phyloP scores from a whole-genome alignment of 2,329 filamentous ascomycete species.

The Arthroderma sp. region DNA sequence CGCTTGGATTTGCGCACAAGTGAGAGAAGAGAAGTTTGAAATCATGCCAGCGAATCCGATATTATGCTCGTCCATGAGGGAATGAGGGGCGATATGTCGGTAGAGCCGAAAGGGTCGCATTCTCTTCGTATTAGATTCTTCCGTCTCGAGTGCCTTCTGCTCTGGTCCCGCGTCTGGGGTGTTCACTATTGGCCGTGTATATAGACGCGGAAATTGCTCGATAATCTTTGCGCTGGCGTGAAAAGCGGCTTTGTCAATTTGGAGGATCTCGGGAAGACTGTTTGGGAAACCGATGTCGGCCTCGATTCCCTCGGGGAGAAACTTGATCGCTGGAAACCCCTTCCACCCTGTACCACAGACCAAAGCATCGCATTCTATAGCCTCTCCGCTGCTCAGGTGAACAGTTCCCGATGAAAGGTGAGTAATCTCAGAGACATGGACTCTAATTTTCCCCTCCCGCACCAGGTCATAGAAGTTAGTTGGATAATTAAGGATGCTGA shows the following conservation, averaged over 20 bases:
- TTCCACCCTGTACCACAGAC: constrained; percentile 47
- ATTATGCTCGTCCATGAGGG: constrained; percentile 26
- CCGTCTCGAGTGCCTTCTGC: constrained; percentile 10
- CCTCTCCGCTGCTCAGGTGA: constrained; percentile 35
- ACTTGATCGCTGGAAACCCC: constrained; percentile 35
- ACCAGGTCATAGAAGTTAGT: constrained; percentile 46
- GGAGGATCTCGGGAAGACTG: too few species aligned
- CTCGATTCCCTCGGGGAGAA: constrained; percentile 32
- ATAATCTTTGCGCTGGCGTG: constrained; percentile 36
- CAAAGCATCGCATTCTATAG: constrained; percentile 37
- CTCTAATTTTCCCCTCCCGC: constrained; percentile 37
- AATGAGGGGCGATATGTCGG: constrained; percentile 34
- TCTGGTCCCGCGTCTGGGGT: not conserved
- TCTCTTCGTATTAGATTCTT: constrained; percentile 9
- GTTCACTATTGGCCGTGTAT: constrained; percentile 23
- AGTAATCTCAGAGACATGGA: constrained; percentile 44
- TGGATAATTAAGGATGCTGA: constrained; percentile 50
- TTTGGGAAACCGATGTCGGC: constrained; percentile 31
- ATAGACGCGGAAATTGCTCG: constrained; percentile 33
- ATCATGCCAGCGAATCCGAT: constrained; percentile 38
- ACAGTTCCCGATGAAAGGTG: constrained; percentile 34
- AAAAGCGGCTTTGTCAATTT: constrained; percentile 7
- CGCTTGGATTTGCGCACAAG: constrained; percentile 33
- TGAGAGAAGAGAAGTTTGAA: constrained; percentile 24
- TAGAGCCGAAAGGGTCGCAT: constrained; percentile 30